Base-by-base conservation (phyloP, 495 filamentous ascomycete species). In the Penicillium coffeae region DNA sequence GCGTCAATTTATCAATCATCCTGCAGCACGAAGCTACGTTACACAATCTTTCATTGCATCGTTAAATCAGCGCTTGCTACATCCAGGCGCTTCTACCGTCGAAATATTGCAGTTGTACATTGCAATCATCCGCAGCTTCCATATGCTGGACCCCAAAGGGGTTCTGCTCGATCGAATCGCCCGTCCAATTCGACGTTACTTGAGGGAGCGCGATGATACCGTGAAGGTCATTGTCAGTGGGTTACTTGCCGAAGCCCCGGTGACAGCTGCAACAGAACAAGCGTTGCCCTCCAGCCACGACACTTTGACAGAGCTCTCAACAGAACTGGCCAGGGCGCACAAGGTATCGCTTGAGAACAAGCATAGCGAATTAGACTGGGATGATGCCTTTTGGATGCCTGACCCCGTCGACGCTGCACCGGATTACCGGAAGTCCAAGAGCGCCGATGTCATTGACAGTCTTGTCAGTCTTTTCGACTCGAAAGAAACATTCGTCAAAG, bases 161-260 rank as follows among this genome's bases (percentile, higher is more conserved):
- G 93, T 97, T 3, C 78, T 97, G 5, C 74, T 99, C 8, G 87
- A 92, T 60, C 83, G 90, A 7, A 85, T 96, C 35, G 88, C 90
- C 13, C 79, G 83, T 22, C 83, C 86, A 1, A 84, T 99, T 46
- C 87, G 91, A 34, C 68, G 86, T 14, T 96, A 97, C 59, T 76
- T 99, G 21, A 87, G 88, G 42, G 87, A 89, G n/a, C 79, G 93
- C n/a, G 89, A 95, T 38, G 92, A 99, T 56, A 92, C 94, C 0
- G 84, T 95, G 16, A 82, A 82, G 44, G 86, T 89, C 19, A 89
- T 99, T 46, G 88, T 96, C 15, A 77, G 82, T 2, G 93, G 94
- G 19, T 77, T 96, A 32, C 73, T 99, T 19, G 80, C 88, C 19
- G 87, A 87, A 49, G 65, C 77, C 3, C 68, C 78, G 2, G 75